Evolutionary conservation across 2,329 filamentous ascomycete genomes (phyloP).

Genomic region (Cladosporium colombiae): DNA sequence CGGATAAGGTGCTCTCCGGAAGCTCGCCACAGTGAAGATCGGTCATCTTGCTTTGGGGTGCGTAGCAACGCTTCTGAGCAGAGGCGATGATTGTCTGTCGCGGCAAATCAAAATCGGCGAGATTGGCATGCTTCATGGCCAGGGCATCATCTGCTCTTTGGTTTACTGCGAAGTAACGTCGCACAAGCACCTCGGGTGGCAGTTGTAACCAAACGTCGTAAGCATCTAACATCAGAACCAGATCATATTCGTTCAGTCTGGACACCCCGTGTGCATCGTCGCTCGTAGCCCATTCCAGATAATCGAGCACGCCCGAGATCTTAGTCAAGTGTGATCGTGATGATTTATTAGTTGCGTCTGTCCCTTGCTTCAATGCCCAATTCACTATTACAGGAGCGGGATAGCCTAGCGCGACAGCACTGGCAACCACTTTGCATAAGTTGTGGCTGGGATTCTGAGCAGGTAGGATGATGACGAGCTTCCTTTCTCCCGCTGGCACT

Average conservation of each 20-base stretch:
- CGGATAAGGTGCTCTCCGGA: slow-evolving; percentile 17
- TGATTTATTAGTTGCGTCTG: background rate
- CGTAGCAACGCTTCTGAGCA: slow-evolving; percentile 11
- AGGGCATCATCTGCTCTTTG: background rate
- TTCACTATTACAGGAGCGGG: slow-evolving; percentile 21
- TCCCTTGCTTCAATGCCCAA: slow-evolving; percentile 2
- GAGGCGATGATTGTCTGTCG: slow-evolving; percentile 5
- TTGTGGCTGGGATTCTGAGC: slow-evolving; percentile 17
- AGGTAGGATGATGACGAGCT: slow-evolving; percentile 18
- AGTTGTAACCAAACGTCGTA: slow-evolving; percentile 40
- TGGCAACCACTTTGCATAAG: slow-evolving; percentile 20
- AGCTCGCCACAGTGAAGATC: slow-evolving; percentile 20
- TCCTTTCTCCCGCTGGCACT: slow-evolving; percentile 9
- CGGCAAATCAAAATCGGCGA: no score
- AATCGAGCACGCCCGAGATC: slow-evolving; percentile 21
- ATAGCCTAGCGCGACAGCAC: slow-evolving; percentile 18
- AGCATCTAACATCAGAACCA: slow-evolving; percentile 65
- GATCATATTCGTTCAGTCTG: slow-evolving; percentile 45
- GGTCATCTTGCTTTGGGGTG: slow-evolving; percentile 7
- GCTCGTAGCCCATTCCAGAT: slow-evolving; percentile 2
- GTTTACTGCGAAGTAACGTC: background rate
- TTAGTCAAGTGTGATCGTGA: slow-evolving; percentile 18
- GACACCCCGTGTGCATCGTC: background rate
- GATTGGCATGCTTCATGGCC: background rate
- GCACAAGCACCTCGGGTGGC: background rate